A percentile compares a stretch with the other conserved stretches of the same genome.
phyloP scores from a whole-genome alignment of 768 basidiomycete species.

The Termitomyces eurrhizus region DNA sequence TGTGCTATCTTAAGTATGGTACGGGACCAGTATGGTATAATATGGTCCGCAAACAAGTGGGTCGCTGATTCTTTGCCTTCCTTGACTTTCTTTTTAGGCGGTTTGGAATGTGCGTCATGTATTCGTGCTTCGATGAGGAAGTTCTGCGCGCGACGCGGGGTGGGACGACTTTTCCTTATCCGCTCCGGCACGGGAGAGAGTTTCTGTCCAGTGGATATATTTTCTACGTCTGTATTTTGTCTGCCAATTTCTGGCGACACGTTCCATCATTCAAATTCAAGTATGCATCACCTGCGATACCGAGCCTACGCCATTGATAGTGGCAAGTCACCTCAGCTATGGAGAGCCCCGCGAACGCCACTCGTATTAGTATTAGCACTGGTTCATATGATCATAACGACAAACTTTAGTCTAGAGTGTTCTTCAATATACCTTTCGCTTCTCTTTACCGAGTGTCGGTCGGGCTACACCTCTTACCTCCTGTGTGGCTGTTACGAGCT shows the following conservation, averaged over 20 bases:
- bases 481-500: constrained; percentile 11
- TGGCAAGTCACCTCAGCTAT: background rate
- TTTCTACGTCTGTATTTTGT: background rate
- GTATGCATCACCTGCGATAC: background rate
- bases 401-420: constrained; percentile 2
- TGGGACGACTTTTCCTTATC: background rate
- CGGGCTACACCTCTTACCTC: constrained; percentile 2
- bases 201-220: background rate
- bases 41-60: constrained; percentile 6
- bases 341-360: constrained; percentile 3
- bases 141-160: background rate
- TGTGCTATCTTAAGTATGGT: constrained; percentile 3
- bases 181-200: background rate
- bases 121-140: constrained; percentile 5
- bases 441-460: constrained; percentile 5
- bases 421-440: constrained; percentile 4
- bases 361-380: constrained; percentile 1
- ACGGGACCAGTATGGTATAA: constrained; percentile 1
- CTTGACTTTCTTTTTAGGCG: constrained; percentile 5
- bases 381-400: constrained; percentile 8
- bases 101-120: constrained; percentile 2
- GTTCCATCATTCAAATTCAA: background rate
- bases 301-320: background rate
- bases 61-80: constrained; percentile 7
- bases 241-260: background rate